Evolutionary conservation across 495 filamentous ascomycete species (phyloP).

Genomic region (Penicillium roqueforti): DNA sequence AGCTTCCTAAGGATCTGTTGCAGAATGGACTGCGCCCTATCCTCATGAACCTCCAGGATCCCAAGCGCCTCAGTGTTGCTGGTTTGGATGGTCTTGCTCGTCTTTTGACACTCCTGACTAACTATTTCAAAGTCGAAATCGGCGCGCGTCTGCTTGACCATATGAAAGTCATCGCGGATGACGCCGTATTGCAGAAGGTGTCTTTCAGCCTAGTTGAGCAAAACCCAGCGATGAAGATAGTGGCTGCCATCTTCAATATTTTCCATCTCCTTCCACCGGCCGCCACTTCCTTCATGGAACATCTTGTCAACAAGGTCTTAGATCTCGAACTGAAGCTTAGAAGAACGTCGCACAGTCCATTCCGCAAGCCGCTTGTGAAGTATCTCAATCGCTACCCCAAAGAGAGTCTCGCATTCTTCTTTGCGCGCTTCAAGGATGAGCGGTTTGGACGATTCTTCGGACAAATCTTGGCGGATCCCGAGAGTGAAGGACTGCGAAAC

Average conservation of each 20-base stretch:
- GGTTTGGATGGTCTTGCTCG: conserved; percentile 88
- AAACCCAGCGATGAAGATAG: conserved; percentile 83
- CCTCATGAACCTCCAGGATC: conserved; percentile 91
- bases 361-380: conserved; percentile 86
- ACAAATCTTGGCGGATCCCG: conserved; percentile 76
- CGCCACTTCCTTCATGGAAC: conserved; percentile 84
- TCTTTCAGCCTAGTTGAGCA: conserved; percentile 94
- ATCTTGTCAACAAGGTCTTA: conserved; percentile 80
- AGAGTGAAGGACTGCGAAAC: conserved; percentile 69
- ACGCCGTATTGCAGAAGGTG: conserved; percentile 72
- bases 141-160: conserved; percentile 87
- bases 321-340: conserved; percentile 83
- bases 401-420: conserved; percentile 77
- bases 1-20: conserved; percentile 90
- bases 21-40: conserved; percentile 94
- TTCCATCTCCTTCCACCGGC: conserved; percentile 90
- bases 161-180: conserved; percentile 84
- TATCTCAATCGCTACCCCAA: conserved; percentile 90
- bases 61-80: conserved; percentile 81
- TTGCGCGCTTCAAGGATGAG: conserved; percentile 69
- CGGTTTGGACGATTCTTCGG: conserved; percentile 91
- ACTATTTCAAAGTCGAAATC: conserved; percentile 99
- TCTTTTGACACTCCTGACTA: conserved; percentile 83
- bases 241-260: conserved; percentile 89
- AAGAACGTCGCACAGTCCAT: conserved; percentile 88